Conservation (phyloP, 495 filamentous ascomycete species). For the Trichocladium antarcticum region DNA sequence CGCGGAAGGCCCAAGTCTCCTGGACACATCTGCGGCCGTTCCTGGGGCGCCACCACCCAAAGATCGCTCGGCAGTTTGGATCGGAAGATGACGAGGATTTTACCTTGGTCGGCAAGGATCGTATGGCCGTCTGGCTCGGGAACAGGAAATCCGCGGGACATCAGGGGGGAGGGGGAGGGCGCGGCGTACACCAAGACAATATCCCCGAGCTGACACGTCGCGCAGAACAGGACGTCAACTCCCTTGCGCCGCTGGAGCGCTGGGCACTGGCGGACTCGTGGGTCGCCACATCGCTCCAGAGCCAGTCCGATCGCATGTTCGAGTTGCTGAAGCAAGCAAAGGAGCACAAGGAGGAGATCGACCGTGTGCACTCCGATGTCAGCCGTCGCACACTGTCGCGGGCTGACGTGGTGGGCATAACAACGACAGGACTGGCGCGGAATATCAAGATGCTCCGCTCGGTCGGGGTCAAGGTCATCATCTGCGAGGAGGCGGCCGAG, state of each 20-base stretch:
- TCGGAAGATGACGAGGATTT: background rate
- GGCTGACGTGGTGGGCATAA: slow-evolving; percentile 60
- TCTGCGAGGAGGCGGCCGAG: slow-evolving; percentile 72
- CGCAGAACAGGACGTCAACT: background rate
- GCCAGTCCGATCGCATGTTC: background rate
- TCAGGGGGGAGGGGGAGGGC: background rate
- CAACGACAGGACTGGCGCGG: slow-evolving; percentile 61
- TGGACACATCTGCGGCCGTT: background rate
- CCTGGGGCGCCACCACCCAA: background rate
- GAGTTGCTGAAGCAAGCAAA: slow-evolving; percentile 2
- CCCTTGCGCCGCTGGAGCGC: background rate
- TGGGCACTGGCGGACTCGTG: slow-evolving; percentile 6
- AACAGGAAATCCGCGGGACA: background rate
- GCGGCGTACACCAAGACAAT: background rate
- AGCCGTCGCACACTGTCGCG: slow-evolving; percentile 42
- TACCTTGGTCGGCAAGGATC: background rate
- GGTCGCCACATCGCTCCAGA: background rate
- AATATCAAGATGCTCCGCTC: slow-evolving; percentile 51
- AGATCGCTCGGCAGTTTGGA: background rate
- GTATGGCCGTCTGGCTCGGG: slow-evolving; percentile 3
- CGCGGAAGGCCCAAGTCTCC: background rate
- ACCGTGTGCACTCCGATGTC: slow-evolving; percentile 35
- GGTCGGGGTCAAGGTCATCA: slow-evolving; percentile 52
- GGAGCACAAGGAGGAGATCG: slow-evolving; percentile 16
- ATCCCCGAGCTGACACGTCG: background rate